Percentiles rank a stretch among this genome's conserved stretches.
Conservation (phyloP, 306 rosid genomes). For the Coriaria nepalensis region DNA sequence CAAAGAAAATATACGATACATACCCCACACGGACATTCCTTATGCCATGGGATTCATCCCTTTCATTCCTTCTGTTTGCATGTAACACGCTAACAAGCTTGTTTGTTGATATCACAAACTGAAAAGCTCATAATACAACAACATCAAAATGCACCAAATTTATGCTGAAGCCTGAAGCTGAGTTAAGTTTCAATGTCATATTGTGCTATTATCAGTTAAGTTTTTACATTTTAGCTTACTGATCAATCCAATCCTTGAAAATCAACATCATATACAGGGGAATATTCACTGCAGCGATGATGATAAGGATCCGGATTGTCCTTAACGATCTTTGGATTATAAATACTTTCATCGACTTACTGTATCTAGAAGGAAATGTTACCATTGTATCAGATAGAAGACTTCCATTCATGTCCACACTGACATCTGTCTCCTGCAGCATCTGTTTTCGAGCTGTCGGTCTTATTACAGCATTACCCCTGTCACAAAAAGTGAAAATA, state of each 20-base stretch:
- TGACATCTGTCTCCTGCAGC: conserved; percentile 32
- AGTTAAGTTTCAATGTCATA: not conserved
- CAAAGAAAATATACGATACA: too few relatives aligned
- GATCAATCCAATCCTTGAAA: conserved; percentile 82
- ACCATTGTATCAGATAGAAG: conserved; percentile 23
- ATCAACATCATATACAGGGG: conserved; percentile 71
- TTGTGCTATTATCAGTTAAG: too few relatives aligned
- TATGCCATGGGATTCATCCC: too few relatives aligned
- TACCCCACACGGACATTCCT: too few relatives aligned
- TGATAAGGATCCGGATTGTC: conserved; percentile 28
- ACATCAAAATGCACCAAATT: too few relatives aligned
- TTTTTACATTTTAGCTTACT: conserved; percentile 22
- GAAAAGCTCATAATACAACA: too few relatives aligned
- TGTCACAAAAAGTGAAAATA: conserved; percentile 14
- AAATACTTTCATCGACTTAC: conserved; percentile 38
- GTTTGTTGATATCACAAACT: too few relatives aligned
- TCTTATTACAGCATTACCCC: conserved; percentile 66
- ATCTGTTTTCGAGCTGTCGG: conserved; percentile 41
- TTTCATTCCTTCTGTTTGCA: too few relatives aligned
- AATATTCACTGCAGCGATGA: conserved; percentile 63
- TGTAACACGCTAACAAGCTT: too few relatives aligned
- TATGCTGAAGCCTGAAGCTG: conserved; percentile 1
- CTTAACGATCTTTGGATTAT: conserved; percentile 53
- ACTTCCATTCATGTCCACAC: conserved; percentile 26
- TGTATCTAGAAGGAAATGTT: conserved; percentile 30